Evolutionary conservation across 495 filamentous ascomycete genomes (phyloP), one percentile per base, ranked within the genome.

Genomic region (Bacidia rubella): DNA sequence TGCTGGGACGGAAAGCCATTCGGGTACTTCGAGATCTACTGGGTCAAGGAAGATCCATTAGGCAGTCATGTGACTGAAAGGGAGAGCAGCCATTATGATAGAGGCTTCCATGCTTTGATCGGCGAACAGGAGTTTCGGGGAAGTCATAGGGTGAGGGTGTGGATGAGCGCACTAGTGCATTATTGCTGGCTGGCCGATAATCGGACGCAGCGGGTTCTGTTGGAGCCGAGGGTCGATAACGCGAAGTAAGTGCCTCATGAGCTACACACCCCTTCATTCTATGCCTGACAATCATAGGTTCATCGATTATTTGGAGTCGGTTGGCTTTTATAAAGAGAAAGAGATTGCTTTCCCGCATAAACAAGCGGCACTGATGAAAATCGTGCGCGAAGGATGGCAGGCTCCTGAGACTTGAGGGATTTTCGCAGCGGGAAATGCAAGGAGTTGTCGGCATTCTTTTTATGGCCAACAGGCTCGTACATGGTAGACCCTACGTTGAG

Each of bases 11-110:
- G 87, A 2, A 84, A 90, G 53, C 92, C 92, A 0, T 98, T 97
- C 66, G 92, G 92, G 0, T 98, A 93, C 60, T 95, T 98, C 62
- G 93, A 98, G 70, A 77, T 98, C 38, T 98, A 98, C 69, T 98
- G 93, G 93, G 90, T 92, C 1, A 95, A 95, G 59, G 92, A 98
- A 63, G 93, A 97, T 62, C 66, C 68, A 1, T 62, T 98, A 21
- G 87, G 86, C 0, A 72, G 72, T 24, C 68, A 83, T 47, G 62
- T 90, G 26, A 76, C 78, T 1, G 74, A 70, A 0, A 67, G 67
- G 29, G 69, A 69, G 3, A 78, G 80, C 1, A 77, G 77, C 22
- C 82, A 93, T 59, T 96, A 86, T 64, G 93, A 96, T 62, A 74
- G 92, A 11, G 92, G 93, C 0, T 68, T 94, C 35, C 93, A 97